phyloP scores from a whole-genome alignment of 2,329 filamentous ascomycete genomes.

The Exophiala aquamarina region DNA sequence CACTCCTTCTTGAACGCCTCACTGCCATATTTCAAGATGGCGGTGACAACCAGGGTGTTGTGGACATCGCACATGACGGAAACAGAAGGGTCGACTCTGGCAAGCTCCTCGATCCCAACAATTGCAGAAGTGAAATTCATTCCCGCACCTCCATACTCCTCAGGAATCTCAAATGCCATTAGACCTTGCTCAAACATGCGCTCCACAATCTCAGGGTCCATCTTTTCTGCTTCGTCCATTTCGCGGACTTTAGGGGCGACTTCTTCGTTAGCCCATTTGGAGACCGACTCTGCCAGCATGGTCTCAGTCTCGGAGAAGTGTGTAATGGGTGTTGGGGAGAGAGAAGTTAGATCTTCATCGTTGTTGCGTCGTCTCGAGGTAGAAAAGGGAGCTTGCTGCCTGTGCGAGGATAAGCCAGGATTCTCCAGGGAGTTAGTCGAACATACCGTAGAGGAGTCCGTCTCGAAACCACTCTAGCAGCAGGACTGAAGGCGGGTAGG shows the following conservation, averaged over 20 bases:
- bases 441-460: conserved; percentile 37
- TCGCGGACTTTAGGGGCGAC: conserved; percentile 89
- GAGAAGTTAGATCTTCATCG: conserved; percentile 65
- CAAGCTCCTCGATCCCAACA: conserved; percentile 94
- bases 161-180: conserved; percentile 96
- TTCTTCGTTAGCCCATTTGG: conserved; percentile 85
- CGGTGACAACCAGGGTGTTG: conserved; percentile 96
- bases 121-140: conserved; percentile 99
- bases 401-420: conserved; percentile 4
- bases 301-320: conserved; percentile 87
- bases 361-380: conserved; percentile 37
- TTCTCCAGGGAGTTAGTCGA: conserved; percentile 27
- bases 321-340: conserved; percentile 88
- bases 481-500: conserved; percentile 7
- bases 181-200: conserved; percentile 95
- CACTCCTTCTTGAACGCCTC: conserved; percentile 77
- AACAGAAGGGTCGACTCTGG: conserved; percentile 89
- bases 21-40: conserved; percentile 81
- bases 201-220: conserved; percentile 86
- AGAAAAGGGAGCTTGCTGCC: conserved; percentile 33
- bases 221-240: conserved; percentile 94
- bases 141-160: conserved; percentile 92
- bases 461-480: conserved; percentile 12
- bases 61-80: conserved; percentile 96
- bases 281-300: conserved; percentile 85